Evolutionary conservation across 164 flowering plant species (phyloP).

Genomic region (Amborella trichopoda): DNA sequence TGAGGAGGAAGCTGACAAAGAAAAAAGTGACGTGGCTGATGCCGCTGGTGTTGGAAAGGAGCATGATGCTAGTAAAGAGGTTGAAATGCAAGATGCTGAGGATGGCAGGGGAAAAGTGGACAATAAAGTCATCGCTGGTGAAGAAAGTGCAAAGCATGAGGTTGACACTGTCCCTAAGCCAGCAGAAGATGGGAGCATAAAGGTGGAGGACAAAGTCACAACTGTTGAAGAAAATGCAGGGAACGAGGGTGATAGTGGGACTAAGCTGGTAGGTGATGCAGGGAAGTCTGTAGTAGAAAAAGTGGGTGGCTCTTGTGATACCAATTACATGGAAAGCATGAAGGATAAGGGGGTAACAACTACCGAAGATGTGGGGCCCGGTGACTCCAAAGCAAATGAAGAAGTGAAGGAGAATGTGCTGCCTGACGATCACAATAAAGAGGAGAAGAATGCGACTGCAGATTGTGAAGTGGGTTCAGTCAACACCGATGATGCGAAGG

Average conservation of each 20-base stretch:
- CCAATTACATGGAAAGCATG: too few species aligned
- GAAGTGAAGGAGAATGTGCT: not conserved
- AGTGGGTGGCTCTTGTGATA: too few species aligned
- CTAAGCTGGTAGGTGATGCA: not conserved
- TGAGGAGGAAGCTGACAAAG: not conserved
- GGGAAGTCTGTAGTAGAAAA: not conserved
- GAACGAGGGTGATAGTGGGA: too few species aligned
- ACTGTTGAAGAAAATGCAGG: too few species aligned
- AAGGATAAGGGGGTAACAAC: too few species aligned
- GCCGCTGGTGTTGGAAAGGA: not conserved
- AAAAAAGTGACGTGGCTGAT: too few species aligned
- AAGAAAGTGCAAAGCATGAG: not conserved
- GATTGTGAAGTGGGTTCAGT: too few species aligned
- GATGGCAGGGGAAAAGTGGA: slow-evolving; percentile 4
- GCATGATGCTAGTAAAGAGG: slow-evolving; percentile 5
- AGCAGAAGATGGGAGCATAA: slow-evolving; percentile 1
- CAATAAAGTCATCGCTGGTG: not conserved
- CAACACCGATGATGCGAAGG: too few species aligned
- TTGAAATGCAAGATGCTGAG: slow-evolving; percentile 17
- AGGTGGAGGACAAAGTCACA: not conserved
- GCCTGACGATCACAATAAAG: too few species aligned
- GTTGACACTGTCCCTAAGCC: slow-evolving; percentile 1
- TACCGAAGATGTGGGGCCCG: too few species aligned
- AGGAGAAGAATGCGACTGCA: too few species aligned
- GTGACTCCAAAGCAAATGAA: not conserved